Evolutionary conservation across 1,139 yeast species (phyloP).

Genomic region (Scheffersomyces parashehatae): DNA sequence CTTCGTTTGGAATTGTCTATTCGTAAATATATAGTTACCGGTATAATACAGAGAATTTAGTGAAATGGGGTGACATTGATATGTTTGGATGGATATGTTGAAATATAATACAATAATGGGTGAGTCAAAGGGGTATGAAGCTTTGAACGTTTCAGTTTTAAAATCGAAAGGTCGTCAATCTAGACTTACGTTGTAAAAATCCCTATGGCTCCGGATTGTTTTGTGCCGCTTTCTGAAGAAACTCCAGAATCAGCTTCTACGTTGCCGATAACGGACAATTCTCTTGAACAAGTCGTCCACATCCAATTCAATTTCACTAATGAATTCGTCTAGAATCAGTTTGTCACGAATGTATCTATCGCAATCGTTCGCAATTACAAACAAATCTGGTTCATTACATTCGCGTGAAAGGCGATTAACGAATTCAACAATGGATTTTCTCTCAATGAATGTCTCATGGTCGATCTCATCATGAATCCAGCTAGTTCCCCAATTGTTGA

Average conservation of each 20-base stretch:
- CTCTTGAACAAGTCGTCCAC: conserved; percentile 14
- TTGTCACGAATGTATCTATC: conserved; percentile 16
- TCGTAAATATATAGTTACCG: too few relatives aligned
- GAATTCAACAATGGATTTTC: conserved; percentile 13
- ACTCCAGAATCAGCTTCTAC: neutral
- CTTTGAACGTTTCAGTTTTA: too few relatives aligned
- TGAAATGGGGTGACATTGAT: too few relatives aligned
- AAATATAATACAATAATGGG: too few relatives aligned
- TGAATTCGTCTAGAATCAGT: conserved; percentile 18
- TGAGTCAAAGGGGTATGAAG: too few relatives aligned
- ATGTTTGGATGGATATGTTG: too few relatives aligned
- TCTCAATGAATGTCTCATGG: conserved; percentile 14
- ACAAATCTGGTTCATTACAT: conserved; percentile 12
- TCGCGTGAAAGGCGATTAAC: conserved; percentile 11
- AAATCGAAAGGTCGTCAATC: too few relatives aligned
- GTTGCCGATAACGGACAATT: conserved; percentile 8
- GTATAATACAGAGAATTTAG: too few relatives aligned
- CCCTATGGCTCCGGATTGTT: too few relatives aligned
- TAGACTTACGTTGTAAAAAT: too few relatives aligned
- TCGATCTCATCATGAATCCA: conserved; percentile 19
- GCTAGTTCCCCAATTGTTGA: conserved; percentile 14
- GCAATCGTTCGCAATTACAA: conserved; percentile 13
- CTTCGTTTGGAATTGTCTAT: too few relatives aligned
- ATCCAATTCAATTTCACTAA: conserved; percentile 18
- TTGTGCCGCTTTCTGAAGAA: too few relatives aligned